A percentile compares a stretch with the other conserved stretches of the same genome.
Conservation (phyloP, 192 early-diverging fungal genomes). For the Podochytrium sp. region DNA sequence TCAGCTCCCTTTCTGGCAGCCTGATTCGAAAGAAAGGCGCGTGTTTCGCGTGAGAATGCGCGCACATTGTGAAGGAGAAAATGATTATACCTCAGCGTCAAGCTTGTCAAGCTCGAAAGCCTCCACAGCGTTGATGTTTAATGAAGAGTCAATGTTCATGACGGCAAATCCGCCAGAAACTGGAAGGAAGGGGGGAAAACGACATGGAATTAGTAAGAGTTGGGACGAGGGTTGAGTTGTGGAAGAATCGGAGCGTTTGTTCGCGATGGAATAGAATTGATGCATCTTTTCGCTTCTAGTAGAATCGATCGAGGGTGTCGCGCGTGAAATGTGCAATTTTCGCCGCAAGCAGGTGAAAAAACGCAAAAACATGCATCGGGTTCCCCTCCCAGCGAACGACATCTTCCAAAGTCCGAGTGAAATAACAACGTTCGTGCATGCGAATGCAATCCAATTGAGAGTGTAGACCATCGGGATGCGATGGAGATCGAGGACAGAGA, state of each 20-base stretch:
- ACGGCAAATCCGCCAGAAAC: slow-evolving; percentile 95
- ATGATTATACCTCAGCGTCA: slow-evolving; percentile 67
- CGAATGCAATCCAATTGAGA: neutral
- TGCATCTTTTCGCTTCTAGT: too few relatives aligned
- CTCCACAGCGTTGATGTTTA: slow-evolving; percentile 98
- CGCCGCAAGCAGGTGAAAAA: neutral
- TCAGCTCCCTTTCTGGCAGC: slow-evolving; percentile 75
- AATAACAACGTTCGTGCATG: too few relatives aligned
- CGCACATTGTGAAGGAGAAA: neutral
- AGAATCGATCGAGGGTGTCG: too few relatives aligned
- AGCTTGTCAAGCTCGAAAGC: slow-evolving; percentile 88
- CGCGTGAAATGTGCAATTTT: too few relatives aligned
- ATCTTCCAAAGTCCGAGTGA: too few relatives aligned
- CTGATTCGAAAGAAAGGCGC: slow-evolving; percentile 31
- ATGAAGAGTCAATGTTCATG: slow-evolving; percentile 93
- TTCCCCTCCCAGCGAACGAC: too few relatives aligned
- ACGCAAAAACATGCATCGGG: neutral
- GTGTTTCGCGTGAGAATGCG: neutral
- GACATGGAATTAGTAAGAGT: too few relatives aligned
- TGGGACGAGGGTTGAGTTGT: too few relatives aligned
- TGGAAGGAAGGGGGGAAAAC: slow-evolving; percentile 38
- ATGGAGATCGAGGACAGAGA: neutral
- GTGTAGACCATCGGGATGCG: neutral
- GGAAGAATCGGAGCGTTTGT: too few relatives aligned
- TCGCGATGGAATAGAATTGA: too few relatives aligned